Conservation (phyloP, 768 basidiomycete genomes). For the Tylopilus sp. region DNA sequence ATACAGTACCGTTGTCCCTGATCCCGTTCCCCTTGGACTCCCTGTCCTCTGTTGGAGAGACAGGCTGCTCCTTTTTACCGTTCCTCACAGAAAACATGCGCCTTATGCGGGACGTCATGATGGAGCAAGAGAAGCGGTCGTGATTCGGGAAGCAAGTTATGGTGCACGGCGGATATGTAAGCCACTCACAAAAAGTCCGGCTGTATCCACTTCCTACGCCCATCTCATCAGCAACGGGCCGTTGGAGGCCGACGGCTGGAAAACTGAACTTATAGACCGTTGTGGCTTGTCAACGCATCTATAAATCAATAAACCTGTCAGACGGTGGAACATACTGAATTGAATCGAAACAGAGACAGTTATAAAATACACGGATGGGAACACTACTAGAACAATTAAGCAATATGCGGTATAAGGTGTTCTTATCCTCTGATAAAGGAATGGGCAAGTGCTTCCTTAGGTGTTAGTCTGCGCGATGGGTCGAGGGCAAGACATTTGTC, state of each 20-base stretch:
- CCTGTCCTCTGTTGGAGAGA: not conserved
- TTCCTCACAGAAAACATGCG: slow-evolving; percentile 13
- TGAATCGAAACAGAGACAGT: slow-evolving; percentile 3
- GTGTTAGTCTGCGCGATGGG: slow-evolving; percentile 80
- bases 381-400: slow-evolving; percentile 18
- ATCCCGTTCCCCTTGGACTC: not conserved
- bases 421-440: slow-evolving; percentile 70
- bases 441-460: slow-evolving; percentile 84
- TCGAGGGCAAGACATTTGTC: slow-evolving; percentile 91
- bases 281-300: not conserved
- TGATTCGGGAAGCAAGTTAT: not conserved
- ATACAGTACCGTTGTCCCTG: slow-evolving; percentile 6
- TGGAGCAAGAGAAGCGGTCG: not conserved
- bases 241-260: too few species aligned
- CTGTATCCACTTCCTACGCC: too few species aligned
- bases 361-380: slow-evolving; percentile 25
- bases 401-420: slow-evolving; percentile 10
- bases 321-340: slow-evolving; percentile 3
- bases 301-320: slow-evolving; percentile 14
- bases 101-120: slow-evolving; percentile 17
- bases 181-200: not conserved
- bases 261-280: too few species aligned
- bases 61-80: slow-evolving; percentile 7
- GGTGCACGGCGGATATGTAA: not conserved
- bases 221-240: too few species aligned